Evolutionary conservation across 495 filamentous ascomycete genomes (phyloP).

Genomic region (Hyphodiscus hymeniophilus): DNA sequence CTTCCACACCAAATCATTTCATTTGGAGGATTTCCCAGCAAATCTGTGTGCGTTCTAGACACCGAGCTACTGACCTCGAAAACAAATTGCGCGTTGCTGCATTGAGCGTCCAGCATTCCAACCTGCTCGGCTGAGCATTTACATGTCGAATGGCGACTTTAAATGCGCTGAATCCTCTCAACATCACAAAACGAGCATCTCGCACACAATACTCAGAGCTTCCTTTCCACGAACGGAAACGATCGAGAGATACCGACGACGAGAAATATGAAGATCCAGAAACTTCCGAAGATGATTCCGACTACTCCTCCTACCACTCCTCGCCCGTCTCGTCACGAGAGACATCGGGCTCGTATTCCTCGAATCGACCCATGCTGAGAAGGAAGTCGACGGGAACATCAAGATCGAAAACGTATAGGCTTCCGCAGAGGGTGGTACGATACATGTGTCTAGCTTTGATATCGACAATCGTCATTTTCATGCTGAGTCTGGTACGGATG

Average conservation of each 20-base stretch:
- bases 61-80: no score
- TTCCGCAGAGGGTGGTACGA: conserved; percentile 57
- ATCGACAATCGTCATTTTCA: conserved; percentile 60
- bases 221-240: background rate
- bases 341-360: conserved; percentile 43
- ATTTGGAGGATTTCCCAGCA: no score
- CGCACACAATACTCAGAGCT: conserved; percentile 12
- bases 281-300: conserved; percentile 35
- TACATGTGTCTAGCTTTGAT: conserved; percentile 66
- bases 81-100: no score
- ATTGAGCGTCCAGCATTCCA: background rate
- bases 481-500: conserved; percentile 59
- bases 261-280: conserved; percentile 28
- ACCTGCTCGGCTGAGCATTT: background rate
- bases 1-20: no score
- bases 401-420: conserved; percentile 39
- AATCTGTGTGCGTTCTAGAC: no score
- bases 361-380: conserved; percentile 44
- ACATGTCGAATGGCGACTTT: conserved; percentile 12
- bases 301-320: conserved; percentile 31
- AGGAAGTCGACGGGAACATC: conserved; percentile 17
- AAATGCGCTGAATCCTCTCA: conserved; percentile 13
- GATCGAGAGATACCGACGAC: conserved; percentile 17
- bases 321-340: conserved; percentile 31
- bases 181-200: conserved; percentile 16